Base-by-base conservation (phyloP, 2,329 filamentous ascomycete genomes). In the Plectosphaerella plurivora region DNA sequence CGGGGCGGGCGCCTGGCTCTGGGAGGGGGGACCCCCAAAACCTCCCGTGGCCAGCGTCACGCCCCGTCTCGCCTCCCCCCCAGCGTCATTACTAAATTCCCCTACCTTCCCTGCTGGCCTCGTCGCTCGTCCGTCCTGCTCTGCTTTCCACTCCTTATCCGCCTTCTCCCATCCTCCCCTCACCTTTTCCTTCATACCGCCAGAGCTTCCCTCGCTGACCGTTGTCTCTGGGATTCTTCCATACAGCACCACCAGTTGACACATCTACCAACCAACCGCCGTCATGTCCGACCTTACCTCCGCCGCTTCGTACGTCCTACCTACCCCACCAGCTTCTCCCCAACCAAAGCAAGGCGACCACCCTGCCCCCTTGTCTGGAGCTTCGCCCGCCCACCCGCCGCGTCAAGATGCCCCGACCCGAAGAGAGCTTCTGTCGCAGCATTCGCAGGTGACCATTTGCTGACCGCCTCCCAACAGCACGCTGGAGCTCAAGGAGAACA, bases 401-500 rank as follows among this genome's bases (percentile, higher is more conserved):
- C 42, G 12, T 20, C 41, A 42, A 14, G 18, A 41, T 16, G 8
- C 44, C 28, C 28, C 28, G 28, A 33, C 3, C 28, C 28, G 28
- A 33, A 33, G 11, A 8, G 28, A 12, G 11, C 8, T 12, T 12
- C 41, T 44, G 16, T 20, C 11, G 16, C n/a, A 20, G 11, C n/a
- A 7, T 11, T 22, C n/a, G 8, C 18, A 44, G 16, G 28, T 9
- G 10, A 37, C 16, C 18, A 39, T 49, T 48, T 16, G 11, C 45
- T 44, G 39, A 36, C 25, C 11, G 35, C 33, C 28, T 57, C 47
- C 51, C 50, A 47, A 61, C 71, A 96, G 91, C 68, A 86, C 84
- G 66, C 81, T 95, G 74, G 94, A 99, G 84, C 87, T 99, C 68
- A 99, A 97, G 82, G 91, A 97, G 68, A 95, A 99, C 82, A 99